Percentiles rank a stretch among this genome's conserved stretches.
These are phyloP conservation scores for Ogataea henricii DNA, from an alignment of 805 yeast genomes.

Conservation along the genomic window DNA sequence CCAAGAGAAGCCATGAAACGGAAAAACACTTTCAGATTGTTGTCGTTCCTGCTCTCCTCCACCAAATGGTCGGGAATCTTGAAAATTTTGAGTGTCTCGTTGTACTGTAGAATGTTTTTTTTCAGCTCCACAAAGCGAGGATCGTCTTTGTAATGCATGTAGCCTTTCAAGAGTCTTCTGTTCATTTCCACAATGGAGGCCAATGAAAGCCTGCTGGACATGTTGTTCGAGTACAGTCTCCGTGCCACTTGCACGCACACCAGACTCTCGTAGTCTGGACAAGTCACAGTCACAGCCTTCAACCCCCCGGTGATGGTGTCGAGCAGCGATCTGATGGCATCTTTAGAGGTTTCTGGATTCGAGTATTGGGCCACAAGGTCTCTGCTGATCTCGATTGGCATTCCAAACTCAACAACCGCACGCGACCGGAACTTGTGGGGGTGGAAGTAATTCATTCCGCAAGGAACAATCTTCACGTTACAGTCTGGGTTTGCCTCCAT, in stretches of 20 bases:
- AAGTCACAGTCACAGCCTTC: slow-evolving; percentile 82
- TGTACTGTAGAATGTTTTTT: slow-evolving; percentile 67
- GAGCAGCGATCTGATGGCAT: slow-evolving; percentile 71
- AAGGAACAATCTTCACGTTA: slow-evolving; percentile 77
- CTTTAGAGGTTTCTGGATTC: slow-evolving; percentile 59
- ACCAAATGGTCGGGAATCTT: slow-evolving; percentile 61
- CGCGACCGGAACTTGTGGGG: slow-evolving; percentile 94
- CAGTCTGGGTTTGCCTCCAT: slow-evolving; percentile 74
- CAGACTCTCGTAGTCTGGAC: slow-evolving; percentile 86
- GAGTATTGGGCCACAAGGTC: slow-evolving; percentile 67
- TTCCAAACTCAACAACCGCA: slow-evolving; percentile 93
- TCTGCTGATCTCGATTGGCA: slow-evolving; percentile 68
- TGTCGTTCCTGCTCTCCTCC: slow-evolving; percentile 41
- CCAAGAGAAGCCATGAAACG: slow-evolving; percentile 32
- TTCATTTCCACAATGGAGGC: slow-evolving; percentile 89
- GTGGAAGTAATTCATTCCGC: slow-evolving; percentile 94
- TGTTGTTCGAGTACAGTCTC: slow-evolving; percentile 78
- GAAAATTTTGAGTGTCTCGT: slow-evolving; percentile 52
- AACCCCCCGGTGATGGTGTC: slow-evolving; percentile 72
- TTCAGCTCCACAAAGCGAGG: slow-evolving; percentile 65
- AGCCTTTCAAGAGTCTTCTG: slow-evolving; percentile 82
- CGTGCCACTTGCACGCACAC: slow-evolving; percentile 91
- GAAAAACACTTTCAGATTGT: slow-evolving; percentile 24
- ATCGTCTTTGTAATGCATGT: slow-evolving; percentile 68
- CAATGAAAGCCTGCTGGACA: slow-evolving; percentile 70